phyloP scores from a whole-genome alignment of 176 grass and related monocot genomes.

The Echinochloa phyllopogon region DNA sequence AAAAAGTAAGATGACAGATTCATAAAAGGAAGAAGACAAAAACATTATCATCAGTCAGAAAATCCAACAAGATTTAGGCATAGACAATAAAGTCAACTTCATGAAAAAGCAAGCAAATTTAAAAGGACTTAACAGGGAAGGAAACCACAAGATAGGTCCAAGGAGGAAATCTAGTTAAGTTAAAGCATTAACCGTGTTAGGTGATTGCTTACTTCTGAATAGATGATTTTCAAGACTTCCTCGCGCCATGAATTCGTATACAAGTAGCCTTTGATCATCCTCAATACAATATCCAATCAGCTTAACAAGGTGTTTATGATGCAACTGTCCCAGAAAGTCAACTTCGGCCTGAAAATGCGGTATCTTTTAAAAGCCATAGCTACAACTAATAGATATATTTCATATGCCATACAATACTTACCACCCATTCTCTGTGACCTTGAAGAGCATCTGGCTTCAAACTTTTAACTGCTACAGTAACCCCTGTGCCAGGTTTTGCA shows the following conservation, averaged over 20 bases:
- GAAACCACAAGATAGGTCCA: neutral
- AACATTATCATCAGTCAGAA: constrained; percentile 1
- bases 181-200: neutral
- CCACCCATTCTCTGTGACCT: constrained; percentile 99
- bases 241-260: constrained; percentile 97
- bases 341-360: constrained; percentile 80
- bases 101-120: neutral
- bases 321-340: constrained; percentile 93
- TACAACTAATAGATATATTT: constrained; percentile 26
- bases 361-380: constrained; percentile 7
- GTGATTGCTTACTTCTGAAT: constrained; percentile 86
- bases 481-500: constrained; percentile 88
- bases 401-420: constrained; percentile 49
- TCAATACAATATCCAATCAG: constrained; percentile 96
- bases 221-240: constrained; percentile 99
- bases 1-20: constrained; percentile 43
- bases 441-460: constrained; percentile 96
- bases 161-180: neutral
- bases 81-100: neutral
- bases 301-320: constrained; percentile 99
- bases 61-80: constrained; percentile 15
- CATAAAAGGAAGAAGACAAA: constrained; percentile 14
- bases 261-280: constrained; percentile 95
- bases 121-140: neutral
- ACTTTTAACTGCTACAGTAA: constrained; percentile 98